Base-by-base conservation (phyloP, 306 rosid species). In the Lagenaria siceraria region DNA sequence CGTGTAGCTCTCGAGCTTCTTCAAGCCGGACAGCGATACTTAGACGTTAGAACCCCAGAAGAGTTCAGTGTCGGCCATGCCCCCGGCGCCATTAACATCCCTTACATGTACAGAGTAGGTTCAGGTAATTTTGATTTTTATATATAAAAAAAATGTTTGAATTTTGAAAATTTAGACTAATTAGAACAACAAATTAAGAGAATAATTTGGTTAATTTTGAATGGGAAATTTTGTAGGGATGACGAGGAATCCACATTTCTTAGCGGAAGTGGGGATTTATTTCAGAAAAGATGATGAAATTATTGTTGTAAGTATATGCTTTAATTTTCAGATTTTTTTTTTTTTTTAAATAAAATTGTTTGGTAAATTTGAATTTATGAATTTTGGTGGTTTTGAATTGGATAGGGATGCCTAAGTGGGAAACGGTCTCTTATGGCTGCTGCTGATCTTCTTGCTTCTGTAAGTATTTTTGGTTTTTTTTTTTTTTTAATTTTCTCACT, bases 21-120 rank as follows among this genome's bases (percentile, higher is more conserved):
- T 80, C 96, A 85, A n/a, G 99, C 99, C 55, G 98, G 99, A 18
- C 93, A 92, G 72, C 86, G 87, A 11, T 95, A 87, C 82, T 86
- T 95, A 83, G 99, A 92, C 78, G 97, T 95, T n/a, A 92, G 99
- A 86, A 88, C 93, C 43, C 82, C 90, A 0, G 98, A 92, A 75
- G 99, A 95, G 81, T 95, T 89, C 78, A 54, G 79, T 24, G 87
- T 83, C 29, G 96, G 97, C 24, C 98, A 90, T 62, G 90, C 86
- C 46, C 85, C 92, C 21, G 91, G 86, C 4, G 93, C 98, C 17
- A 78, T 89, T 77, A 92, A 95, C 87, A 75, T 90, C 69, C 97
- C 99, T 53, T 92, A 90, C 84, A 74, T 89, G 92, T 84, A 85
- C 84, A 92, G 56, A 85, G 81, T 84, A 83, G 92, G 90, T 77